These are phyloP conservation scores for Mycocalia duriaeana DNA, from an alignment of 1,284 basidiomycete genomes.

Conservation along the genomic window DNA sequence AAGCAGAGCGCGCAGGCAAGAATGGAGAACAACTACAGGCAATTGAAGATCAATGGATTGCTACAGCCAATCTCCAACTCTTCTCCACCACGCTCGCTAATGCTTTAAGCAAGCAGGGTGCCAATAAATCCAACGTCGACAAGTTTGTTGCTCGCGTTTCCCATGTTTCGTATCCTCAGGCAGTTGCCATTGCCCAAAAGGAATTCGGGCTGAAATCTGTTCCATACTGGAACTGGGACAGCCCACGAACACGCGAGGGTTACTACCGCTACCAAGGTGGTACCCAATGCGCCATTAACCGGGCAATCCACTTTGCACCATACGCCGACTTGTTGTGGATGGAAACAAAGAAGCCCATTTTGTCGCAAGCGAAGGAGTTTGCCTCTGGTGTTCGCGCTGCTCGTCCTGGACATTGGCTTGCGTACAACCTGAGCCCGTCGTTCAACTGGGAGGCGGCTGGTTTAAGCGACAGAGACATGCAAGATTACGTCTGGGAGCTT, in stretches of 20 bases:
- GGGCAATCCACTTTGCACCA: constrained; percentile 76
- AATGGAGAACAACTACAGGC: constrained; percentile 69
- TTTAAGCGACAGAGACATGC: constrained; percentile 56
- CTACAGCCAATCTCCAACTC: constrained; percentile 71
- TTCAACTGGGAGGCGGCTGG: constrained; percentile 71
- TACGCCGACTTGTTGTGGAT: constrained; percentile 86
- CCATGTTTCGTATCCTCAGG: constrained; percentile 65
- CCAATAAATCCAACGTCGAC: constrained; percentile 39
- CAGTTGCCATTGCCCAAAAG: constrained; percentile 74
- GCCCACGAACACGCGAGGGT: constrained; percentile 76
- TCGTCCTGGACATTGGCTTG: constrained; percentile 76
- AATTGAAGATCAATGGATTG: constrained; percentile 77
- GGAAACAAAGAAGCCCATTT: constrained; percentile 83
- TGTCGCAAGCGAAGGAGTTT: constrained; percentile 78
- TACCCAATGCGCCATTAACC: constrained; percentile 70
- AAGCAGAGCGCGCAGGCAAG: constrained; percentile 69
- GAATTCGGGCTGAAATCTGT: constrained; percentile 73
- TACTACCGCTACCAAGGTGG: constrained; percentile 84
- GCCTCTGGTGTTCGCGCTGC: constrained; percentile 71
- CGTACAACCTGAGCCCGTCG: constrained; percentile 92
- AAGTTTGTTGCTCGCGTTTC: constrained; percentile 60
- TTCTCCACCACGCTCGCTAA: constrained; percentile 75
- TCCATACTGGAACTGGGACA: constrained; percentile 65
- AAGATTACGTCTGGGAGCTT: constrained; percentile 88
- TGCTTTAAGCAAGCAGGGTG: constrained; percentile 68